phyloP scores from a whole-genome alignment of 202 grass and related monocot species.

The Zoysia matrella region DNA sequence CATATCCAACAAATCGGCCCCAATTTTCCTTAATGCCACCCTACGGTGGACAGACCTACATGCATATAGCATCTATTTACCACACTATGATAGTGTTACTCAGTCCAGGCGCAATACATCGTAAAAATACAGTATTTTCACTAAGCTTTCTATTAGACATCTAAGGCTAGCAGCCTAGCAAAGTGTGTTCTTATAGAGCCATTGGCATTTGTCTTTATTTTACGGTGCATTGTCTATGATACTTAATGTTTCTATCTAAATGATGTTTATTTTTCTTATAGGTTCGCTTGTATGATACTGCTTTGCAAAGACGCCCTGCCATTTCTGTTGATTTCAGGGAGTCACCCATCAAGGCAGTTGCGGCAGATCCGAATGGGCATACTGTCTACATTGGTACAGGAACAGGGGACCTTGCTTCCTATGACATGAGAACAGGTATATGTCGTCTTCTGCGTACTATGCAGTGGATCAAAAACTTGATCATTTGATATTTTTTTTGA shows the following conservation, averaged over 20 bases:
- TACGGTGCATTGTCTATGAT: conserved; percentile 9
- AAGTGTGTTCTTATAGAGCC: not conserved
- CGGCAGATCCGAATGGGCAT: conserved; percentile 80
- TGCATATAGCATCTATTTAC: not conserved
- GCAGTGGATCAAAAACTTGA: conserved; percentile 10
- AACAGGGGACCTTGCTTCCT: conserved; percentile 85
- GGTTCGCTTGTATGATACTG: conserved; percentile 91
- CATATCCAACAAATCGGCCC: not conserved
- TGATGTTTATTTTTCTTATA: conserved; percentile 37
- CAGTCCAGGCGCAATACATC: not conserved
- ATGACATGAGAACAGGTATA: conserved; percentile 95
- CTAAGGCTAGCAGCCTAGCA: too few relatives aligned
- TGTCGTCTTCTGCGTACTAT: not conserved
- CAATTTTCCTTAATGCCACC: not conserved
- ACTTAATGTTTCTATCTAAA: conserved; percentile 4
- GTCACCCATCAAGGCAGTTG: conserved; percentile 81
- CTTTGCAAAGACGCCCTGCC: conserved; percentile 76
- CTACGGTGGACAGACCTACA: not conserved
- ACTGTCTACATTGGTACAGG: conserved; percentile 84
- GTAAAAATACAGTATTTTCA: not conserved
- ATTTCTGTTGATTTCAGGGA: conserved; percentile 89
- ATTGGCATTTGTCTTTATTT: not conserved
- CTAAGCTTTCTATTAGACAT: not conserved
- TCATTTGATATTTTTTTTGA: conserved; percentile 21
- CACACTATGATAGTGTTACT: not conserved